These are phyloP conservation scores for Dujonia santamariae DNA, from an alignment of 1,139 yeast genomes.

Conservation along the genomic window DNA sequence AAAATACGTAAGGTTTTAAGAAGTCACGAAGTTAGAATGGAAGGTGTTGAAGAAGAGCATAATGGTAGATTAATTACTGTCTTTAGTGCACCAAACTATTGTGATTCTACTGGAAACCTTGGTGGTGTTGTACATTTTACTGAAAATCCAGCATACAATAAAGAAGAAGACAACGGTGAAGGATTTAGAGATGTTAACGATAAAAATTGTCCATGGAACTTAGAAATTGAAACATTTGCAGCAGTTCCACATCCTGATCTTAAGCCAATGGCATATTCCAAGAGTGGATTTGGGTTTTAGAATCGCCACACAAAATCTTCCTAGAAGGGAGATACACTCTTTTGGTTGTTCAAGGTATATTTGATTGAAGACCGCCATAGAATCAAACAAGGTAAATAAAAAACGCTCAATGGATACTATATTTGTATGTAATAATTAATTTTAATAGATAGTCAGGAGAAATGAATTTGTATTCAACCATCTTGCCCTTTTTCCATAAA, in stretches of 20 bases:
- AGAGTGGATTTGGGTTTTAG: constrained; percentile 51
- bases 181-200: constrained; percentile 51
- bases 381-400: too few relatives aligned
- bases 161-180: constrained; percentile 38
- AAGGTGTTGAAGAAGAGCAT: constrained; percentile 87
- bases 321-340: too few relatives aligned
- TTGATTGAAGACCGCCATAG: too few relatives aligned
- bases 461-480: too few relatives aligned
- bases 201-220: constrained; percentile 43
- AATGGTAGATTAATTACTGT: constrained; percentile 84
- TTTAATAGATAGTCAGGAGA: too few relatives aligned
- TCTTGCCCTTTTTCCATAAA: too few relatives aligned
- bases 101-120: constrained; percentile 85
- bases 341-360: too few relatives aligned
- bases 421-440: too few relatives aligned
- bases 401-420: too few relatives aligned
- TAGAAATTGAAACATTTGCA: constrained; percentile 57
- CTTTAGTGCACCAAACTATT: constrained; percentile 95
- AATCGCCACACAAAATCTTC: too few relatives aligned
- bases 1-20: constrained; percentile 77
- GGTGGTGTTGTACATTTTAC: constrained; percentile 81
- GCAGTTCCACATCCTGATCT: constrained; percentile 91
- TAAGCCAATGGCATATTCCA: constrained; percentile 96
- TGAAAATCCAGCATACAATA: constrained; percentile 32
- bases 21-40: constrained; percentile 93